Evolutionary conservation across 306 rosid species (phyloP).

Genomic region (Begonia peltatifolia): DNA sequence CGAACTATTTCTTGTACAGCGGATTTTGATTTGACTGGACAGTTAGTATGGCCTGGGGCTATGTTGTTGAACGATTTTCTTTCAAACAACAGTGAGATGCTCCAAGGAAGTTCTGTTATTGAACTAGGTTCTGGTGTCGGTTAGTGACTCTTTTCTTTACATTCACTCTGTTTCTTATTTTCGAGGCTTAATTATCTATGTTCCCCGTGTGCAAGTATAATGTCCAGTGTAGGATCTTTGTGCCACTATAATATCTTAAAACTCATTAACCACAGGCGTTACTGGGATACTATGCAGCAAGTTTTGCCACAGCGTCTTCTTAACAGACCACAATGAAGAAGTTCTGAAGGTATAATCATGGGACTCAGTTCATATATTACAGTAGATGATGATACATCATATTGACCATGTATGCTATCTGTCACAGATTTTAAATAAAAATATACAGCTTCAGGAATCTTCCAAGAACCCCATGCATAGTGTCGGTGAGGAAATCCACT

Average conservation of each 20-base stretch:
- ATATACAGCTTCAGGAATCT: conserved; percentile 65
- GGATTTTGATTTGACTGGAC: conserved; percentile 87
- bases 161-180: too few relatives aligned
- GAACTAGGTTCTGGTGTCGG: conserved; percentile 97
- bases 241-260: neutral
- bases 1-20: too few relatives aligned
- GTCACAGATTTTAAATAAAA: conserved; percentile 71
- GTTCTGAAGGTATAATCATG: conserved; percentile 63
- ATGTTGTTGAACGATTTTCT: conserved; percentile 73
- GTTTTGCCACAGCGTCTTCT: conserved; percentile 61
- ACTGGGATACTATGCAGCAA: conserved; percentile 78
- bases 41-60: conserved; percentile 97
- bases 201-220: neutral
- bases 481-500: conserved; percentile 39
- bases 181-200: conserved; percentile 1
- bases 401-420: conserved; percentile 5
- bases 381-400: conserved; percentile 9
- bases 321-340: conserved; percentile 91
- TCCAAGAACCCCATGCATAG: conserved; percentile 24
- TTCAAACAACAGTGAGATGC: conserved; percentile 43
- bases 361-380: conserved; percentile 9
- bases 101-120: conserved; percentile 47
- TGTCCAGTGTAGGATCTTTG: conserved; percentile 1
- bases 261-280: conserved; percentile 36
- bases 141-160: conserved; percentile 16